A percentile compares a stretch with the other conserved stretches of the same genome.
phyloP scores from a whole-genome alignment of 805 yeast genomes.

The Candida ovalis region DNA sequence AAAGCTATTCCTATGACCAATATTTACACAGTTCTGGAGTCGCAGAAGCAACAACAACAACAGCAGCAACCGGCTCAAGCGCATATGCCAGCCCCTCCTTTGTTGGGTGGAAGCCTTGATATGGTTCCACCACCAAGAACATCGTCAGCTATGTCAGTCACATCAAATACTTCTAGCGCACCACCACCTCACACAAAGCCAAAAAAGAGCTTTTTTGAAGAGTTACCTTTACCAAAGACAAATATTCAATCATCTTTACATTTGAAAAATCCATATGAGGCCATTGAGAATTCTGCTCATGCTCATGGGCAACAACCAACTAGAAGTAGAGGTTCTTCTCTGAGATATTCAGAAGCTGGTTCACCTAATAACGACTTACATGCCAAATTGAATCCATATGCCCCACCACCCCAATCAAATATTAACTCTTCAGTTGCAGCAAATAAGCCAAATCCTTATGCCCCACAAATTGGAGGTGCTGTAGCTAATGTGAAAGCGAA shows the following conservation, averaged over 20 bases:
- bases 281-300: slow-evolving; percentile 5
- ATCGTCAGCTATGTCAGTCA: neutral
- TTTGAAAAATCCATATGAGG: slow-evolving; percentile 25
- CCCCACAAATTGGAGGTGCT: slow-evolving; percentile 4
- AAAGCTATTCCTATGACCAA: slow-evolving; percentile 32
- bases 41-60: slow-evolving; percentile 7
- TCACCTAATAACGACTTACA: slow-evolving; percentile 3
- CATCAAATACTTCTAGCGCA: slow-evolving; percentile 4
- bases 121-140: slow-evolving; percentile 2
- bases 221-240: slow-evolving; percentile 40
- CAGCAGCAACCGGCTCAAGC: slow-evolving; percentile 3
- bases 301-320: neutral
- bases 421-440: neutral
- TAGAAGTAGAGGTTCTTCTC: slow-evolving; percentile 3
- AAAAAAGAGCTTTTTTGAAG: slow-evolving; percentile 53
- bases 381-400: slow-evolving; percentile 10
- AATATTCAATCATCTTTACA: slow-evolving; percentile 9
- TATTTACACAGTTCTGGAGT: slow-evolving; percentile 28
- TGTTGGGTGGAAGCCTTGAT: neutral
- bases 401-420: slow-evolving; percentile 12
- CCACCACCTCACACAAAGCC: slow-evolving; percentile 12
- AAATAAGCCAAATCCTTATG: slow-evolving; percentile 31
- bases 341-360: slow-evolving; percentile 1
- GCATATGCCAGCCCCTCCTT: neutral
- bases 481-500: neutral